Conservation (phyloP, 495 filamentous ascomycete species). For the Aspergillus affinis region DNA sequence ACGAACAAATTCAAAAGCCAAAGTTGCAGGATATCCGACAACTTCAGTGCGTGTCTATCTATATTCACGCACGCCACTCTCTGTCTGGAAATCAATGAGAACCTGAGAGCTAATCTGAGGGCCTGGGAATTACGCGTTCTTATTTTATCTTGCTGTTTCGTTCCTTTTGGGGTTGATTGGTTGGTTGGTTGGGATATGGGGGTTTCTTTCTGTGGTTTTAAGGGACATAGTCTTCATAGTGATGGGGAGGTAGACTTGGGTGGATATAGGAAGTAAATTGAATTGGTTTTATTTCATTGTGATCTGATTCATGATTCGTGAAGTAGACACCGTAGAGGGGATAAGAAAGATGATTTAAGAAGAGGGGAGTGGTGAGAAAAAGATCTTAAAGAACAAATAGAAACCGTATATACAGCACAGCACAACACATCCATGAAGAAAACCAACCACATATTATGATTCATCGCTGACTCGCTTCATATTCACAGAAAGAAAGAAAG, state of each 20-base stretch:
- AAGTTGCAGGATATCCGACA: conserved; percentile 53
- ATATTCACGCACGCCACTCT: conserved; percentile 4
- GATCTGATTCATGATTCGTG: no score
- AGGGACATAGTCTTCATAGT: no score
- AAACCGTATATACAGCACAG: no score
- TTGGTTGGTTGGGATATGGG: no score
- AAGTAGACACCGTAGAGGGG: no score
- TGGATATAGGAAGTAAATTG: no score
- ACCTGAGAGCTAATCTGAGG: conserved; percentile 62
- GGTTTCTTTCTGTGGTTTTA: no score
- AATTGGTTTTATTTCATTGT: no score
- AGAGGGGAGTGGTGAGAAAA: neutral
- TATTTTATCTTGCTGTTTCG: neutral
- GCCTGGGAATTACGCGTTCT: conserved; percentile 14
- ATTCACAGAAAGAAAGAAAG: conserved; percentile 1
- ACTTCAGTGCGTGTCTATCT: neutral
- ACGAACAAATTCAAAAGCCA: conserved; percentile 58
- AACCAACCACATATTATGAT: neutral
- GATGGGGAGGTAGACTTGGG: no score
- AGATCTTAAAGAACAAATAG: neutral
- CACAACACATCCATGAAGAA: neutral
- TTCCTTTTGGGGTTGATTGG: neutral
- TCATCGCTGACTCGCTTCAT: neutral
- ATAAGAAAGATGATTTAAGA: no score
- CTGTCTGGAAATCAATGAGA: conserved; percentile 50